Evolutionary conservation across 31 red algal genomes (phyloP).

Genomic region (Porphyra umbilicalis): DNA sequence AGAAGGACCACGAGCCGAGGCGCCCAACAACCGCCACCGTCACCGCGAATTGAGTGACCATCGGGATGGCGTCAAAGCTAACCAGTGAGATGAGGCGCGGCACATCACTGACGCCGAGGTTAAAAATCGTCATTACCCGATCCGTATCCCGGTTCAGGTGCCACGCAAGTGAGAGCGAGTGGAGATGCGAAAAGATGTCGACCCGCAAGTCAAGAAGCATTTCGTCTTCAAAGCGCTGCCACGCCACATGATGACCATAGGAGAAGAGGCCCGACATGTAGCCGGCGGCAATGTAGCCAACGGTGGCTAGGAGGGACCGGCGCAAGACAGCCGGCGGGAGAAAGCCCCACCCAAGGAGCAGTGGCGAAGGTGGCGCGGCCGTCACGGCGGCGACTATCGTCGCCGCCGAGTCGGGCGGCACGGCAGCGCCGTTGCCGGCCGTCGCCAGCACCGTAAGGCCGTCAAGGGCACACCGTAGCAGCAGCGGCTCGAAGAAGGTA

Average conservation of each 20-base stretch:
- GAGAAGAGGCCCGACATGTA: not conserved
- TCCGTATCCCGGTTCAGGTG: not conserved
- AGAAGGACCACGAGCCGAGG: not conserved
- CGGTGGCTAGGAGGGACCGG: not conserved
- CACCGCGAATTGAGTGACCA: not conserved
- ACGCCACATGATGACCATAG: not conserved
- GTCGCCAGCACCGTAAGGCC: not conserved
- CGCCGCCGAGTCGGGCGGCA: not conserved
- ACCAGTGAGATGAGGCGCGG: not conserved
- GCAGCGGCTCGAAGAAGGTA: not conserved
- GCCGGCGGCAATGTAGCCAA: not conserved
- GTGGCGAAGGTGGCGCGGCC: not conserved
- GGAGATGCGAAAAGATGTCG: not conserved
- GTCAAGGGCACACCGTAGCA: not conserved
- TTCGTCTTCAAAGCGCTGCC: not conserved
- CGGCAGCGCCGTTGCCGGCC: not conserved
- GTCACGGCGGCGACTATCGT: not conserved
- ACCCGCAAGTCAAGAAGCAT: not conserved
- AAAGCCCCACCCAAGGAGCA: not conserved
- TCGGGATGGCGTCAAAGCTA: not conserved
- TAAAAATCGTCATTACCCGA: not conserved
- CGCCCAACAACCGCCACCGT: not conserved
- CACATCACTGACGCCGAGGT: not conserved
- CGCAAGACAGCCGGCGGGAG: not conserved
- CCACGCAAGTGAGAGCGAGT: not conserved